Base-by-base conservation (phyloP, 192 early-diverging fungal genomes). In the Physocladia obscura region DNA sequence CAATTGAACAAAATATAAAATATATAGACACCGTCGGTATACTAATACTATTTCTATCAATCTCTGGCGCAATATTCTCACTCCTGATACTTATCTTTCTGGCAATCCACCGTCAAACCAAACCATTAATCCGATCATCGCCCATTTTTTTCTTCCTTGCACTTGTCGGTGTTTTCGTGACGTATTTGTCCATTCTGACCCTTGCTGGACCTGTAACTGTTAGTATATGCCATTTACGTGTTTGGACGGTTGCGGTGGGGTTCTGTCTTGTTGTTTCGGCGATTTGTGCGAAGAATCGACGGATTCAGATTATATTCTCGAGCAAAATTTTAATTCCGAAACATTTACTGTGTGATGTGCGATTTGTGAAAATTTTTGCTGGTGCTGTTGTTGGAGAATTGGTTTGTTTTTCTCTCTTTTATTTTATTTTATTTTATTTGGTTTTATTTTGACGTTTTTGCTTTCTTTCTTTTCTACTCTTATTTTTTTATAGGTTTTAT, bases 241-340 rank as follows among this genome's bases (percentile, higher is more conserved):
- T 65, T 0, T 65, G 63, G 63, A n/a, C 30, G 27, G 19, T 34
- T 22, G 5, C 51, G 26, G 19, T 65, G 22, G 63, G 49, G 15
- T 65, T 65, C 49, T 11, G n/a, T 32, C 4, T 65, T 8, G 29
- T 49, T 17, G 5, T 65, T 17, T 30, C 48, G 8, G 47, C 63
- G 13, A 48, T 65, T 6, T 34, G 22, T 31, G 37, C 51, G 29
- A 65, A 65, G 30, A 65, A 65, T 30, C 51, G 19, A 6, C 47
- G 63, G 5, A 49, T 65, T 32, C 49, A 65, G 17, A 65, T 52
- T 4, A 65, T 65, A 19, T 65, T 65, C 26, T 65, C 63, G 30
- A 65, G 63, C 35, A 44, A 49, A 32, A 65, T 32, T 17, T 51
- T 65, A 5, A 65, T 65, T 65, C 63, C 63, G 51, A 65, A 65